Percentiles rank a stretch among this genome's conserved stretches.
Conservation (phyloP, 179 eudicot genomes). For the Nepenthes alata region DNA sequence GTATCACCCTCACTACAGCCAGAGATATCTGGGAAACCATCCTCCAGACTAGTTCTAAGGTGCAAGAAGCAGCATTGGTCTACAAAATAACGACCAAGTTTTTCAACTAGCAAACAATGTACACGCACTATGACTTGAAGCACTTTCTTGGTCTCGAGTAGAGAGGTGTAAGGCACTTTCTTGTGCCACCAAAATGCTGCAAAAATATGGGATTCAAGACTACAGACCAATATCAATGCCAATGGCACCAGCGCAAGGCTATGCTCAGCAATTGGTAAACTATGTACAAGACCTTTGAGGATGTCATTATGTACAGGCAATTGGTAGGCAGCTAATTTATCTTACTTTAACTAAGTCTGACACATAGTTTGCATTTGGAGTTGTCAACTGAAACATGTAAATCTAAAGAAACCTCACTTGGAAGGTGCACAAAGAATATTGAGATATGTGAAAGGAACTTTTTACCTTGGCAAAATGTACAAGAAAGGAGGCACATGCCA, state of each 20-base stretch:
- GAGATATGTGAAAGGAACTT: conserved; percentile 11
- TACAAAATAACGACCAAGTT: too few species aligned
- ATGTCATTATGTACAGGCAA: conserved; percentile 9
- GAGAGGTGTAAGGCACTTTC: too few species aligned
- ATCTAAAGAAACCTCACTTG: conserved; percentile 8
- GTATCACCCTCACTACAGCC: too few species aligned
- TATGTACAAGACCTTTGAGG: not conserved
- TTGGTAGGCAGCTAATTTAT: conserved; percentile 13
- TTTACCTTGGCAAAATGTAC: conserved; percentile 4
- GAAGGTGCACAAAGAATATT: conserved; percentile 2
- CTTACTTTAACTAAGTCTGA: conserved; percentile 13
- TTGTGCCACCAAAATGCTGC: not conserved
- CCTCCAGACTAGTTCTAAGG: too few species aligned
- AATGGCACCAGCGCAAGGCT: not conserved
- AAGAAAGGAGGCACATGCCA: not conserved
- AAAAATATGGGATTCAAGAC: not conserved
- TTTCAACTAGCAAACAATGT: too few species aligned
- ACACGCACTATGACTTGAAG: too few species aligned
- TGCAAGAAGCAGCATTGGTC: too few species aligned
- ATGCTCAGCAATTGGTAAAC: not conserved
- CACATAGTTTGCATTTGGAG: conserved; percentile 3
- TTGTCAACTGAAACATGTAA: conserved; percentile 6
- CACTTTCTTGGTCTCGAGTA: too few species aligned
- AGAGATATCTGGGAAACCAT: too few species aligned
- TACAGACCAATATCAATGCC: conserved; percentile 10